Evolutionary conservation across 495 filamentous ascomycete species (phyloP), one percentile per base, ranked within the genome.

Genomic region (Penicillium malachiteum): DNA sequence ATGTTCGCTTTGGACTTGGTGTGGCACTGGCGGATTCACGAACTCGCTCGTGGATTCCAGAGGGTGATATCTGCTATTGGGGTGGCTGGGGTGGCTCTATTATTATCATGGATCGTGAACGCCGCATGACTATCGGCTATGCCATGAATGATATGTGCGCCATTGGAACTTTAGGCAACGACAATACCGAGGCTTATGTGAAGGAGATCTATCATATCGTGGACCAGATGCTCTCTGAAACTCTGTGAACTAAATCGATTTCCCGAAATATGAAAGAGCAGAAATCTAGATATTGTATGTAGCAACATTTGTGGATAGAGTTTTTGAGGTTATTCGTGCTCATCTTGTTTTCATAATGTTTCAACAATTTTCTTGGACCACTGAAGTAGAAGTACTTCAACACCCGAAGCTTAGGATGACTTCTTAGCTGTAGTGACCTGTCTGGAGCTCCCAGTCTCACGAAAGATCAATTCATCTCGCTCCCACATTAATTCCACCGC

Each of bases 401-500:
- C n/a, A 26, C 21, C 21, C 21, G 21, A 1, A 1, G 5, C 9
- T 34, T 43, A 71, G 3, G 53, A 54, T 9, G 52, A 56, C 52
- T 73, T 72, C 39, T 69, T 72, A 13, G 18, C 32, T 42, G 50
- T 60, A 1, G 57, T 52, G 13, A 62, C 61, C 33, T 56, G 60
- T 31, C 59, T 60, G 3, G 58, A 32, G 13, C 64, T 58, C 1
- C 63, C 62, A 39, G 66, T 60, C 58, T 72, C 70, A 43, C 57
- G 42, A 17, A 73, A 64, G 9, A 79, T 71, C 42, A 78, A 57
- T 56, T 79, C 79, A 62, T 86, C 83, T 21, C 81, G 72, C 54
- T 80, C 81, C 82, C 82, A 85, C 17, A 84, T 65, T 56, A 84
- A 66, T 46, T 78, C 75, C 11, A 81, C 65, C 1, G 78, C 75